Evolutionary conservation across 495 filamentous ascomycete genomes (phyloP), one percentile per base, ranked within the genome.

Genomic region (Ramalina intermedia): DNA sequence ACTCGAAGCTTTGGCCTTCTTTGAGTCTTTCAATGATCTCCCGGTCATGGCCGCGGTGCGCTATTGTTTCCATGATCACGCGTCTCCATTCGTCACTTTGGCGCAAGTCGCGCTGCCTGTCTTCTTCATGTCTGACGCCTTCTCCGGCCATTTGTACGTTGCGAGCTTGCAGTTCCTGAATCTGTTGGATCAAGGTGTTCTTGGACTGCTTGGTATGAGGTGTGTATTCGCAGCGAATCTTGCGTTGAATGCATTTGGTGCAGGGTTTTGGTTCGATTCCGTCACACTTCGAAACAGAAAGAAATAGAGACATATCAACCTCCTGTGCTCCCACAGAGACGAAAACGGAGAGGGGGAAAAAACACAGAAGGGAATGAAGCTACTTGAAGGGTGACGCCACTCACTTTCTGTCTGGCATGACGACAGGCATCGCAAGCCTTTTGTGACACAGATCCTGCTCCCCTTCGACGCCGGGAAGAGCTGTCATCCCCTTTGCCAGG

Each of bases 21-120:
- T 56, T 49, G 27, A 67, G 61, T 24, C 54, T 54, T 26, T 58
- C 51, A 16, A 66, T 56, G 23, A 65, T 63, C 26, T 66, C 63
- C 27, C 58, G 57, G 16, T 61, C 62, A 42, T 63, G 55, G 37
- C 64, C 62, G 20, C 62, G 58, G 8, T 46, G 55, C 24, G 54
- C 60, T 1, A 69, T 58, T 5, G 61, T 58, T 23, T 63, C 47
- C 36, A 66, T 49, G 43, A 66, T 64, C 23, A 62, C 57, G 21
- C 53, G 56, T 48, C 61, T 53, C 49, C 54, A 57, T 37, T 64
- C 54, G 41, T 62, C 62, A 14, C 43, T 45, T 24, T 53, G 53
- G 6, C 48, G 46, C 16, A 58, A 27, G 6, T 41, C 50, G 38
- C 38, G 49, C 23, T 53, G 41, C 35, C 24, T 24, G 1, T 50